These are phyloP conservation scores for Trichoderma sp. DNA, from an alignment of 2,329 filamentous ascomycete genomes.

Conservation along the genomic window DNA sequence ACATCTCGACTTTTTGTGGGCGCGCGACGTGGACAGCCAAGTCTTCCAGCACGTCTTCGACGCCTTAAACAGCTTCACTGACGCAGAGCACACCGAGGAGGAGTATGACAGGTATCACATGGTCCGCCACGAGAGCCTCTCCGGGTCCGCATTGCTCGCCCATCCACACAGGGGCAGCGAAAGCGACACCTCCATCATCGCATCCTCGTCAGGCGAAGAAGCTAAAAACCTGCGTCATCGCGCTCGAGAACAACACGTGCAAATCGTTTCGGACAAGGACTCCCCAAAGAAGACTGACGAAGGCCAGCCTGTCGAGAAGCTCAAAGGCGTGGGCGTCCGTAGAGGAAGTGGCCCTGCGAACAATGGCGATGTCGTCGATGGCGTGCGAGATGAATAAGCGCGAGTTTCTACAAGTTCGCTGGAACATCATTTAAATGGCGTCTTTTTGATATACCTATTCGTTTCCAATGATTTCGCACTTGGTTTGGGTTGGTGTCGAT, in stretches of 20 bases:
- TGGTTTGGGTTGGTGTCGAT: not conserved
- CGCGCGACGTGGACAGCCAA: constrained; percentile 73
- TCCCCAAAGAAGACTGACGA: not conserved
- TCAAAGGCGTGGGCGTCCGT: constrained; percentile 30
- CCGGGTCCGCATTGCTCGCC: constrained; percentile 37
- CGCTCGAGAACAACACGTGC: constrained; percentile 1
- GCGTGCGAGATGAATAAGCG: constrained; percentile 8
- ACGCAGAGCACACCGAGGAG: constrained; percentile 55
- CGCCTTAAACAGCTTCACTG: constrained; percentile 71
- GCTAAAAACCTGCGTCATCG: constrained; percentile 24
- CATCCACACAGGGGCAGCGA: constrained; percentile 33
- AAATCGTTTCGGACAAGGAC: not conserved
- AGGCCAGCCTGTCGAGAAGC: constrained; percentile 27
- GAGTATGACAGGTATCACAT: constrained; percentile 58
- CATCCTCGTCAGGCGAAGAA: constrained; percentile 20
- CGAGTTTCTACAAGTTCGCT: not conserved
- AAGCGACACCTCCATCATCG: constrained; percentile 36
- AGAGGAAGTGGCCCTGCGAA: constrained; percentile 10
- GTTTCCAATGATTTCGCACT: not conserved
- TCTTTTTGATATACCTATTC: not conserved
- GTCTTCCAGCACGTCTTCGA: constrained; percentile 93
- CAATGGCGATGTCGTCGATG: constrained; percentile 6
- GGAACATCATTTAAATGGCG: not conserved
- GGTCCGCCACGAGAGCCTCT: constrained; percentile 50
- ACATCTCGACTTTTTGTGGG: constrained; percentile 96